Percentiles rank a stretch among this genome's conserved stretches.
These are phyloP conservation scores for Harringtonia lauricola DNA, from an alignment of 2,329 filamentous ascomycete genomes.

Conservation along the genomic window DNA sequence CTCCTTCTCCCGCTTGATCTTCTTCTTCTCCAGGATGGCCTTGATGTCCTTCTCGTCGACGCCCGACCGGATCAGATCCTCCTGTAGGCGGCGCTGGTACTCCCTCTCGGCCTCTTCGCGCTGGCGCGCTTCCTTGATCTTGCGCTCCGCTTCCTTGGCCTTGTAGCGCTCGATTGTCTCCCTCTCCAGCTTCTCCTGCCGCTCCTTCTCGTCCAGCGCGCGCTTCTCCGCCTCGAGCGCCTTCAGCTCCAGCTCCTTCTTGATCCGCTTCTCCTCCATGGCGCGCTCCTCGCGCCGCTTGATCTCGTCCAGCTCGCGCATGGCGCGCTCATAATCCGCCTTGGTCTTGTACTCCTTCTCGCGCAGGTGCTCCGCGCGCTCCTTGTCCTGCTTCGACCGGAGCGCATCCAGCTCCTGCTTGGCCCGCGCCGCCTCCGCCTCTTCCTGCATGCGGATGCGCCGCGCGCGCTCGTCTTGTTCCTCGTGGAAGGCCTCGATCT, in stretches of 20 bases:
- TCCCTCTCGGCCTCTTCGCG: conserved; percentile 39
- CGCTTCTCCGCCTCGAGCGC: conserved; percentile 34
- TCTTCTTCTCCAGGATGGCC: conserved; percentile 47
- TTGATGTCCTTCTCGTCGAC: conserved; percentile 47
- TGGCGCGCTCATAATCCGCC: conserved; percentile 36
- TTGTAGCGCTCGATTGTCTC: conserved; percentile 43
- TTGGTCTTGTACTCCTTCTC: conserved; percentile 35
- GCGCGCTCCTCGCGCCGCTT: conserved; percentile 33
- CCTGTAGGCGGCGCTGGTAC: conserved; percentile 43
- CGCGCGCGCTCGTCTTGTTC: conserved; percentile 29
- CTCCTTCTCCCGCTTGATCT: conserved; percentile 22
- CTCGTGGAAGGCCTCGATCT: conserved; percentile 29
- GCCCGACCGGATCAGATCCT: conserved; percentile 46
- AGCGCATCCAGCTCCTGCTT: conserved; percentile 21
- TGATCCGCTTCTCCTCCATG: conserved; percentile 38
- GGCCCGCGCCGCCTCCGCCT: conserved; percentile 19
- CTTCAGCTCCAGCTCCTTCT: conserved; percentile 38
- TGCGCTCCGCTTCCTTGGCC: conserved; percentile 34
- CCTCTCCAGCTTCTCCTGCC: conserved; percentile 33
- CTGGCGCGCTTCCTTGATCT: conserved; percentile 33
- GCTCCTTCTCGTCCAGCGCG: conserved; percentile 30
- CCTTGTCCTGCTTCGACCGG: conserved; percentile 24
- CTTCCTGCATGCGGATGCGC: conserved; percentile 17
- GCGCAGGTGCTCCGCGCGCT: conserved; percentile 18
- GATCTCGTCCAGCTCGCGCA: conserved; percentile 32